phyloP scores from a whole-genome alignment of 2,329 filamentous ascomycete genomes.

The Fusarium denticulatum region DNA sequence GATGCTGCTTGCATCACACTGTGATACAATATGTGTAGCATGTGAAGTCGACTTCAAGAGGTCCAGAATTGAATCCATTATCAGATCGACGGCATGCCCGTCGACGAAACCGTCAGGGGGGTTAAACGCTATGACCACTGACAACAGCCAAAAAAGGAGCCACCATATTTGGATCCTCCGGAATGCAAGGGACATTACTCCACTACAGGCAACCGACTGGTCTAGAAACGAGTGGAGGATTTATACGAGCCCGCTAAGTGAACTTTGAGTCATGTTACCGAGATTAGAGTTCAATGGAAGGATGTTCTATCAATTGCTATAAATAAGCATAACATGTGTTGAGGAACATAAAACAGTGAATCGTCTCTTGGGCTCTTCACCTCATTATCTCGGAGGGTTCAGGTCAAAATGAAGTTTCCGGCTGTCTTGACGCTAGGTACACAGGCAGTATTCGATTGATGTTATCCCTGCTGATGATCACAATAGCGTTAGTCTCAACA shows the following conservation, averaged over 20 bases:
- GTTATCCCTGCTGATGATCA: not conserved
- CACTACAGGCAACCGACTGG: not conserved
- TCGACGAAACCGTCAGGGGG: too few species aligned
- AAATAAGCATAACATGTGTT: not conserved
- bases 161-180: not conserved
- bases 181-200: not conserved
- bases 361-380: accelerated
- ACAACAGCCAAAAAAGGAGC: not conserved
- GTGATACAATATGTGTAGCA: not conserved
- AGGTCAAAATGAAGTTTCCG: conserved; percentile 5
- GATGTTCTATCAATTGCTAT: not conserved
- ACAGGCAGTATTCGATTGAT: accelerated
- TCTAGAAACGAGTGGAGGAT: not conserved
- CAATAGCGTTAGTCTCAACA: conserved; percentile 1
- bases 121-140: not conserved
- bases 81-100: not conserved
- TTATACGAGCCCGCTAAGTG: not conserved
- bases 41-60: too few species aligned
- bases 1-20: not conserved
- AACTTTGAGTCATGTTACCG: not conserved
- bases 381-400: accelerated
- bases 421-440: conserved; percentile 8
- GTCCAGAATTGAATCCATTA: not conserved
- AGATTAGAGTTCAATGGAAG: not conserved
- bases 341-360: too few species aligned